Evolutionary conservation across 768 basidiomycete species (phyloP).

Genomic region (Candolleomyces eurysporus): DNA sequence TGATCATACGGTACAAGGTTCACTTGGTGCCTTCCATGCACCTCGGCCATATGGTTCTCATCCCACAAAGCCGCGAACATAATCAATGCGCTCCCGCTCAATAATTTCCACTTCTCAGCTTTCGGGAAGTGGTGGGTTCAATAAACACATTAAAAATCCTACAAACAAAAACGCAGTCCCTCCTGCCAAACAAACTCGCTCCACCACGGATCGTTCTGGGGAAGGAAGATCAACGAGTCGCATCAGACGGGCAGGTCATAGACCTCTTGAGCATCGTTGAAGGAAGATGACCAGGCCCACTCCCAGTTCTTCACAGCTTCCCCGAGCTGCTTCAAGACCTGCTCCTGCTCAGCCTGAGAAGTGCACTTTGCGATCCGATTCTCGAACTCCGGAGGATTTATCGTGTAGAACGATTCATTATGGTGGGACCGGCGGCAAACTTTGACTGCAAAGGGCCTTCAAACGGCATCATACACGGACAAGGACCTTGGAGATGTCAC

Average conservation of each 20-base stretch:
- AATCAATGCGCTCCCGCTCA: no score
- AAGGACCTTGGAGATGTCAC: constrained; percentile 24
- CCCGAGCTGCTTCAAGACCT: constrained; percentile 27
- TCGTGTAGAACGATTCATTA: constrained; percentile 31
- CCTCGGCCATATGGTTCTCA: no score
- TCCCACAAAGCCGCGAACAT: no score
- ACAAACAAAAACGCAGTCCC: no score
- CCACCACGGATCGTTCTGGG: constrained; percentile 45
- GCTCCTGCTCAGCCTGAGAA: not conserved
- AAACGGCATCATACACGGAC: constrained; percentile 34
- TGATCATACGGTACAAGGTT: no score
- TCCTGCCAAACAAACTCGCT: not conserved
- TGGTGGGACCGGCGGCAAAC: constrained; percentile 24
- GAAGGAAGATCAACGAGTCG: not conserved
- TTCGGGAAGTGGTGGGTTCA: no score
- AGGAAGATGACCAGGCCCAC: constrained; percentile 47
- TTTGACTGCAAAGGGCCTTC: constrained; percentile 33
- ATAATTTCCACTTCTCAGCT: no score
- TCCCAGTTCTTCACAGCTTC: constrained; percentile 29
- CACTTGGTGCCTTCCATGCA: no score
- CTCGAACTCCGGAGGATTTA: constrained; percentile 28
- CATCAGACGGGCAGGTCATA: constrained; percentile 2
- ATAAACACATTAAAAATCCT: no score
- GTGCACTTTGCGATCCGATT: constrained; percentile 19
- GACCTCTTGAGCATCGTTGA: constrained; percentile 9